phyloP scores from a whole-genome alignment of 2,329 filamentous ascomycete genomes.

The Aspergillus fumigatus region DNA sequence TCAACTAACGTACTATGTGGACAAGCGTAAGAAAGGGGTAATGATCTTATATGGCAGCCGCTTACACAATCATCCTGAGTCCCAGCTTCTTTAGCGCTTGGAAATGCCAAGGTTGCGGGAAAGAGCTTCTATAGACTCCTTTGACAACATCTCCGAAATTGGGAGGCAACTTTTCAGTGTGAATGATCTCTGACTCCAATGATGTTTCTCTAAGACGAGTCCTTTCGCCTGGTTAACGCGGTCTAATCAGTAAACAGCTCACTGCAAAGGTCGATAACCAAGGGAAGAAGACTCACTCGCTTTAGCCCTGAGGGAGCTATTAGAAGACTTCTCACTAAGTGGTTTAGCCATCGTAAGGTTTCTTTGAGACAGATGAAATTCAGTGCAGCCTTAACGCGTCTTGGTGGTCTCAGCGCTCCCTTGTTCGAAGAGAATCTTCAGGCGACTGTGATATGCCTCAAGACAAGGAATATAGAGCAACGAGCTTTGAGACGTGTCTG shows the following conservation, averaged over 20 bases:
- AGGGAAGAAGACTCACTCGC: conserved; percentile 3
- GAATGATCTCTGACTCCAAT: conserved; percentile 18
- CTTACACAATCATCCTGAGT: conserved; percentile 76
- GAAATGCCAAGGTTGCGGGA: conserved; percentile 67
- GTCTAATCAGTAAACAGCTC: not conserved
- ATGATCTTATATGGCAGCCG: conserved; percentile 11
- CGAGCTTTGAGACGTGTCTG: not conserved
- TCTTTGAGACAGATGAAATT: not conserved
- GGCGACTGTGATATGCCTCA: not conserved
- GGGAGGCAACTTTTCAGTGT: conserved; percentile 41
- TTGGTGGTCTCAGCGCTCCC: not conserved
- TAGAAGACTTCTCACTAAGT: conserved; percentile 12
- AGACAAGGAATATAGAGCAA: not conserved
- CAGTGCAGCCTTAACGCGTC: not conserved
- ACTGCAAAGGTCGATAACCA: not conserved
- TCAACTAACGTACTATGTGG: conserved; percentile 56
- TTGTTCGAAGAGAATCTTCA: not conserved
- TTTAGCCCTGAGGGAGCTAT: conserved; percentile 10
- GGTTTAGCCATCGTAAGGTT: conserved; percentile 13
- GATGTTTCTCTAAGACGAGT: conserved; percentile 27
- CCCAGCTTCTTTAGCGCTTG: conserved; percentile 62
- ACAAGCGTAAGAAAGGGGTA: not conserved
- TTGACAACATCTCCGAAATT: conserved; percentile 76
- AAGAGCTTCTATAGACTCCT: conserved; percentile 77
- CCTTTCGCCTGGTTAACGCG: conserved; percentile 7